Conservation (phyloP, 2,329 filamentous ascomycete species). For the Calonectria leucothoes region DNA sequence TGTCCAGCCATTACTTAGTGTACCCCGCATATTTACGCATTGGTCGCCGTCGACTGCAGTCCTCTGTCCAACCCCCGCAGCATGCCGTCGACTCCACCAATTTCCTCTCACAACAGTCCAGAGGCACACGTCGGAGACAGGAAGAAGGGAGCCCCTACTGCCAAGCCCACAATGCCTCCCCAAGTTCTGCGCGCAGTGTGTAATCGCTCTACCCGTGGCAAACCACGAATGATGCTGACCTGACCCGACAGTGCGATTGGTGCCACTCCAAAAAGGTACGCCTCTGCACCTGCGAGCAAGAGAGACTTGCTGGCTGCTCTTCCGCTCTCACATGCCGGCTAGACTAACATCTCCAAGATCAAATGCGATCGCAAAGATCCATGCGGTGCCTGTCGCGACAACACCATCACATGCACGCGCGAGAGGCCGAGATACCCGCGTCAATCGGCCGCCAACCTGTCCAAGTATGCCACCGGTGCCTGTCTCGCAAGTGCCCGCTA, state of each 20-base stretch:
- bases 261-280: conserved; percentile 14
- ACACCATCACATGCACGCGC: neutral
- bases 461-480: neutral
- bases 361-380: conserved; percentile 15
- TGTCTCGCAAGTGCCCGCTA: neutral
- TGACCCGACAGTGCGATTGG: neutral
- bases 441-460: neutral
- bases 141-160: neutral
- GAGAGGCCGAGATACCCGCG: neutral
- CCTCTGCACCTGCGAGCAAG: no score
- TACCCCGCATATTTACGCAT: neutral
- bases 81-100: no score
- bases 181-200: conserved; percentile 3
- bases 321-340: neutral
- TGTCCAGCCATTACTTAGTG: neutral
- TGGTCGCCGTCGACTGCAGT: neutral
- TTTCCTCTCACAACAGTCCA: neutral
- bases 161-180: neutral
- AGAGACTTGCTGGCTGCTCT: no score
- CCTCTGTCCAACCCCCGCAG: neutral
- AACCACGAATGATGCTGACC: neutral
- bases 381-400: neutral
- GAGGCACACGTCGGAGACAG: neutral
- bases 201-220: neutral
- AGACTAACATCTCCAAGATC: neutral